phyloP scores from a whole-genome alignment of 2,329 filamentous ascomycete genomes.

The Exophiala bonariae region DNA sequence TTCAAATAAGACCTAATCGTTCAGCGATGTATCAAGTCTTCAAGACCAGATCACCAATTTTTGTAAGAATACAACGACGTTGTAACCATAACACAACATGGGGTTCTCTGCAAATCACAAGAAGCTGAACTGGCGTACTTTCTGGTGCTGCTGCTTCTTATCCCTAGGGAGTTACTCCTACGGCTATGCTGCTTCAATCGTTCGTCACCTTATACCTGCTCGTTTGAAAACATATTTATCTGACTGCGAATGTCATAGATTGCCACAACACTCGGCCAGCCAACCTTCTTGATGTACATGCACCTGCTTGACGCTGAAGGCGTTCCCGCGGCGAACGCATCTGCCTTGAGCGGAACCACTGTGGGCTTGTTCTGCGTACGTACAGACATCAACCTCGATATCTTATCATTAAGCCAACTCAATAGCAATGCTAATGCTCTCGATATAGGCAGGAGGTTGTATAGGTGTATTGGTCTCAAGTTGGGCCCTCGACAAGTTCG shows the following conservation, averaged over 20 bases:
- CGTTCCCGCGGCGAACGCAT: not conserved
- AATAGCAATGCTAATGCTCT: not conserved
- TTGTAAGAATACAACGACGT: too few species aligned
- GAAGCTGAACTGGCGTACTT: slow-evolving; percentile 2
- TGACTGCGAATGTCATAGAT: not conserved
- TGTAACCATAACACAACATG: slow-evolving; percentile 2
- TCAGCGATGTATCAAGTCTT: not conserved
- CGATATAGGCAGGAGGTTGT: slow-evolving; percentile 1
- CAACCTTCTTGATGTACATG: slow-evolving; percentile 6
- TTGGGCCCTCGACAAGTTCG: slow-evolving; percentile 1
- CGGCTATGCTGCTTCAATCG: slow-evolving; percentile 3
- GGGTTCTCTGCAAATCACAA: not conserved
- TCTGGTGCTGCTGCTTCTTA: slow-evolving; percentile 7
- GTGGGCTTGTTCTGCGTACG: slow-evolving; percentile 6
- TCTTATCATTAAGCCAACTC: not conserved
- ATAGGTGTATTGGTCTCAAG: slow-evolving; percentile 3
- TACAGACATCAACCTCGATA: not conserved
- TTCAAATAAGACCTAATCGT: too few species aligned
- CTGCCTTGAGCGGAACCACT: not conserved
- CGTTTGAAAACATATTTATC: not conserved
- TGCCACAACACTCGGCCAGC: slow-evolving; percentile 5
- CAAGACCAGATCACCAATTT: not conserved
- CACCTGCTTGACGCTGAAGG: slow-evolving; percentile 6
- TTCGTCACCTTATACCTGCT: not conserved
- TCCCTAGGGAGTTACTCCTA: slow-evolving; percentile 6